Evolutionary conservation across 1,284 basidiomycete genomes (phyloP), one percentile per base, ranked within the genome.

Genomic region (Trametes versicolor): DNA sequence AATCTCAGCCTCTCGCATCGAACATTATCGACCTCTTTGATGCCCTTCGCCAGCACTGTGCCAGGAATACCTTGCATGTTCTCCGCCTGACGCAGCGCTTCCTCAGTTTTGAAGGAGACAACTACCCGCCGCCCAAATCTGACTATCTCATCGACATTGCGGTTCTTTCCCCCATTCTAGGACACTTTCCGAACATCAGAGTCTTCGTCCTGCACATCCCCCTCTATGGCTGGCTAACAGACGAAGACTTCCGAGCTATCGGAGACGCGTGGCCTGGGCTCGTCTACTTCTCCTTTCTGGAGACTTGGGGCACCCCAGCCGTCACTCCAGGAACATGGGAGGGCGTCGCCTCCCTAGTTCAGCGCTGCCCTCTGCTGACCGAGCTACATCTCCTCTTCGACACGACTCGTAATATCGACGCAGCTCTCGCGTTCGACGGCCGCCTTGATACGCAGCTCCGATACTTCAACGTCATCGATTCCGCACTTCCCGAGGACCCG

Each of bases 381-480:
- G 29, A 23, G 21, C 55, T 62, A 29, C 2, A 29, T 1, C 1
- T 62, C 37, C 17, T 48, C 5, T 21, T 52, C 29, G 48, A 62
- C 39, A 36, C 53, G 13, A 15, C 2, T 21, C 8, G 7, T 13
- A 62, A 37, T 39, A 12, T 37, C 27, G 4, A 9, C 15, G 27
- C 8, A 21, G 17, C 29, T 32, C n/a, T 5, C 8, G 49, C 21
- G 29, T 32, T 32, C 0, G 62, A 32, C 2, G 15, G 43, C 4
- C 41, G 41, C 15, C 50, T 37, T 12, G 37, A 53, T n/a, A n/a
- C 34, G 1, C 19, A 32, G 3, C 41, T 57, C 17, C 58, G 63
- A 1, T 60, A 36, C 23, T 39, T 60, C 39, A 15, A 64, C 17
- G 47, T 51, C 5, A 17, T 57, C 29, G 51, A 52, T 41, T 60